Conservation (phyloP, 768 basidiomycete genomes). For the Amanita muscaria region DNA sequence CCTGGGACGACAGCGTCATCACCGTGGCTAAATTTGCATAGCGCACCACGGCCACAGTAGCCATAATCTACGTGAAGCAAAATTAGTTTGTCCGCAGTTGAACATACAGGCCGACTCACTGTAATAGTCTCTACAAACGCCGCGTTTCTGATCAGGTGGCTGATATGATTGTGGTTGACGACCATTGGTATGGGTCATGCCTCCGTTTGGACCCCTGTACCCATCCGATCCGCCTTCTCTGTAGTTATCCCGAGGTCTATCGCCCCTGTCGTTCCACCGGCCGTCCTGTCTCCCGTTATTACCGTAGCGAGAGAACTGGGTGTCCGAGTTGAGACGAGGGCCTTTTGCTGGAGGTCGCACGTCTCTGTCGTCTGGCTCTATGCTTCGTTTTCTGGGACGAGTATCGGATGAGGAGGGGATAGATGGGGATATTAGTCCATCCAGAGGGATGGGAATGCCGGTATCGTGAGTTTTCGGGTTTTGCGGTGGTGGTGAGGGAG, state of each 20-base stretch:
- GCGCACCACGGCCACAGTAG: conserved; percentile 80
- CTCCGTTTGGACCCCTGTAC: conserved; percentile 22
- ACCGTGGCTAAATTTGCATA: conserved; percentile 90
- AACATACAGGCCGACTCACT: conserved; percentile 45
- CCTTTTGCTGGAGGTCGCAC: conserved; percentile 59
- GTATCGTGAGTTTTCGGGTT: conserved; percentile 38
- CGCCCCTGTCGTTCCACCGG: conserved; percentile 33
- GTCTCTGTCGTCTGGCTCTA: conserved; percentile 54
- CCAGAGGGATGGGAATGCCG: conserved; percentile 78
- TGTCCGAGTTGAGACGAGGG: conserved; percentile 54
- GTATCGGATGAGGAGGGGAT: conserved; percentile 34
- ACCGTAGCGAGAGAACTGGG: conserved; percentile 56
- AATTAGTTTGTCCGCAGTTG: not conserved
- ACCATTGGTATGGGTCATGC: conserved; percentile 28
- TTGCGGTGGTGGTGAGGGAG: conserved; percentile 32
- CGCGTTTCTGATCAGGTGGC: conserved; percentile 65
- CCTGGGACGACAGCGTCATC: conserved; percentile 78
- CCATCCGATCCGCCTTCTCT: conserved; percentile 24
- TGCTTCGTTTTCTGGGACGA: conserved; percentile 56
- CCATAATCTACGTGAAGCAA: conserved; percentile 68
- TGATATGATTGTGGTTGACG: conserved; percentile 53
- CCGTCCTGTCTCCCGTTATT: conserved; percentile 24
- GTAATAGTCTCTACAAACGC: conserved; percentile 87
- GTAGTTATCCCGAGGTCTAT: conserved; percentile 23
- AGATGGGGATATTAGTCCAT: conserved; percentile 44